phyloP scores from a whole-genome alignment of 371 early-diverging fungal species.

The Nematocida displodere region DNA sequence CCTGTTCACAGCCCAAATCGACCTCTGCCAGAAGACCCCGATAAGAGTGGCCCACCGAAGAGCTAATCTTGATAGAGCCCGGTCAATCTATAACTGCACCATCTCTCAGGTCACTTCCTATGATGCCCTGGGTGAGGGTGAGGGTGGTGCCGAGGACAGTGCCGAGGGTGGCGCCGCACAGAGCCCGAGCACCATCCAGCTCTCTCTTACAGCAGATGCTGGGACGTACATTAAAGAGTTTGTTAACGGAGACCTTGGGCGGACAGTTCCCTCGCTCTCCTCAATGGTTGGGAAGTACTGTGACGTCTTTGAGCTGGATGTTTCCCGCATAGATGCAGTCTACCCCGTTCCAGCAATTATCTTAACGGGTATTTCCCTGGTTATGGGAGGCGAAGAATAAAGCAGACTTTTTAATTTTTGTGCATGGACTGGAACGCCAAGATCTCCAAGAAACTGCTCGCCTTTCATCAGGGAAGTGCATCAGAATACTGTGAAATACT shows the following conservation, averaged over 20 bases:
- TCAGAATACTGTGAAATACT: conserved; percentile 26
- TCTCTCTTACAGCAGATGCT: conserved; percentile 66
- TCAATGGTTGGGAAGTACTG: conserved; percentile 68
- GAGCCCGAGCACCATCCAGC: not conserved
- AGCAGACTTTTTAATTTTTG: not conserved
- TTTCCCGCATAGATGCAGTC: conserved; percentile 69
- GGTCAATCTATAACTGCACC: conserved; percentile 31
- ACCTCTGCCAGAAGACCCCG: conserved; percentile 78
- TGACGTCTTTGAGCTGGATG: conserved; percentile 77
- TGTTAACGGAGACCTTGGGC: conserved; percentile 84
- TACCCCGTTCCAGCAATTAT: conserved; percentile 3
- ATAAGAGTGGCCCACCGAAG: conserved; percentile 72
- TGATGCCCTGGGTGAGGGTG: not conserved
- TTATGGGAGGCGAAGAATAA: not conserved
- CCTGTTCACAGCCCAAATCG: not conserved
- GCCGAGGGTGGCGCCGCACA: no score
- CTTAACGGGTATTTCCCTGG: not conserved
- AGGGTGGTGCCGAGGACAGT: no score
- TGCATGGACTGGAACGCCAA: conserved; percentile 38
- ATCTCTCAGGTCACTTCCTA: not conserved
- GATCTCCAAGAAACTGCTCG: conserved; percentile 11
- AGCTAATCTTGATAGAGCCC: conserved; percentile 57
- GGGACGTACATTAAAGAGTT: conserved; percentile 97
- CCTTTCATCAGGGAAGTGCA: not conserved
- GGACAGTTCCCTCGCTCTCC: conserved; percentile 76